phyloP scores from a whole-genome alignment of 257 asterid species.

The Solanum arcanum region DNA sequence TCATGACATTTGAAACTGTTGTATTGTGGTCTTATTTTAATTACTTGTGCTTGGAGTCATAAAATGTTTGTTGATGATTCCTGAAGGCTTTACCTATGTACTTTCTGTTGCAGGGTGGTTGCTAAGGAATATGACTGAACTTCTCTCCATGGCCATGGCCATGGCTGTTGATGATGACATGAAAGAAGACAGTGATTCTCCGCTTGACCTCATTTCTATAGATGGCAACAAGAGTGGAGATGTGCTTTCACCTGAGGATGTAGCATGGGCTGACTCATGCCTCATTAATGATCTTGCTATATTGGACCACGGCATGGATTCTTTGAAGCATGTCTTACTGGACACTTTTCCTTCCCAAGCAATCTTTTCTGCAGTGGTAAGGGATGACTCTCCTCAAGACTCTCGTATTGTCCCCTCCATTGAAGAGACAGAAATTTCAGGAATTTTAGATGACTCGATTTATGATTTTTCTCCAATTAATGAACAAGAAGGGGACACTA shows the following conservation, averaged over 20 bases:
- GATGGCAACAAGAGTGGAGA: conserved; percentile 10
- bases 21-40: neutral
- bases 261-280: conserved; percentile 74
- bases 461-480: conserved; percentile 1
- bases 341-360: conserved; percentile 12
- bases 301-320: conserved; percentile 28
- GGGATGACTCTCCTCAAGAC: conserved; percentile 3
- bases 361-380: conserved; percentile 1
- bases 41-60: neutral
- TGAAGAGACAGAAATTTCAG: neutral
- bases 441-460: neutral
- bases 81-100: neutral
- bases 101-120: neutral
- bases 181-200: conserved; percentile 11
- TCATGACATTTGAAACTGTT: neutral
- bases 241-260: conserved; percentile 40
- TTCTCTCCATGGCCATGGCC: neutral
- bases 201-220: neutral
- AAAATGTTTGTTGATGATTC: neutral
- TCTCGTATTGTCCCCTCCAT: neutral
- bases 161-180: conserved; percentile 5
- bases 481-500: conserved; percentile 5
- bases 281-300: conserved; percentile 34
- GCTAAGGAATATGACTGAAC: neutral
- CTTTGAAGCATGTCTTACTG: conserved; percentile 24